phyloP scores from a whole-genome alignment of 2,329 filamentous ascomycete genomes.

The Trichoderma koningiopsis region DNA sequence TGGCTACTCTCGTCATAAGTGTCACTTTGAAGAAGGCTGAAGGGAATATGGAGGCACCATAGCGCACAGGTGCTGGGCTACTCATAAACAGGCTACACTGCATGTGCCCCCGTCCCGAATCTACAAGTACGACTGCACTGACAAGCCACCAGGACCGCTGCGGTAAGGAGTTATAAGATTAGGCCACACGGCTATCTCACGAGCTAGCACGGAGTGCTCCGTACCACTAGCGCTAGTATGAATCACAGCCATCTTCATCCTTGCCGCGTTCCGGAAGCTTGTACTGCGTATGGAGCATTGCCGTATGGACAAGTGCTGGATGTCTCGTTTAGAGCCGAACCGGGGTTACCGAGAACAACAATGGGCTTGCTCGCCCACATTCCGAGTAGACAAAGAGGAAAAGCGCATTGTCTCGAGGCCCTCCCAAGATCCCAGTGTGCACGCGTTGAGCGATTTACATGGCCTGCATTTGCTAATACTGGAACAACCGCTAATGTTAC shows the following conservation, averaged over 20 bases:
- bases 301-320: not conserved
- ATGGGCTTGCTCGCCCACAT: not conserved
- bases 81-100: not conserved
- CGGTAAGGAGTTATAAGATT: conserved; percentile 5
- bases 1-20: not conserved
- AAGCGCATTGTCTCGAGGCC: conserved; percentile 2
- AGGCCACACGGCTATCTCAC: conserved; percentile 22
- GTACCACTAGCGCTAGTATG: conserved; percentile 5
- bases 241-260: conserved; percentile 4
- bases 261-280: conserved; percentile 11
- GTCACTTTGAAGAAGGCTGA: not conserved
- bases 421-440: conserved; percentile 1
- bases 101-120: not conserved
- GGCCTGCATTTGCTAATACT: conserved; percentile 4
- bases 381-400: not conserved
- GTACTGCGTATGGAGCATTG: not conserved
- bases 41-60: not conserved
- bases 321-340: conserved; percentile 1
- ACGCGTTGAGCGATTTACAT: conserved; percentile 23
- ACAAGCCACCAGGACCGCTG: conserved; percentile 10
- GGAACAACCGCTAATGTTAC: not conserved
- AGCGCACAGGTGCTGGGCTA: not conserved
- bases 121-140: not conserved
- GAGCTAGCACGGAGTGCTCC: conserved; percentile 24
- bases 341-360: conserved; percentile 13